A percentile compares a stretch with the other conserved stretches of the same genome.
phyloP scores from a whole-genome alignment of 2,329 filamentous ascomycete species.

The Xylariaceae sp. region DNA sequence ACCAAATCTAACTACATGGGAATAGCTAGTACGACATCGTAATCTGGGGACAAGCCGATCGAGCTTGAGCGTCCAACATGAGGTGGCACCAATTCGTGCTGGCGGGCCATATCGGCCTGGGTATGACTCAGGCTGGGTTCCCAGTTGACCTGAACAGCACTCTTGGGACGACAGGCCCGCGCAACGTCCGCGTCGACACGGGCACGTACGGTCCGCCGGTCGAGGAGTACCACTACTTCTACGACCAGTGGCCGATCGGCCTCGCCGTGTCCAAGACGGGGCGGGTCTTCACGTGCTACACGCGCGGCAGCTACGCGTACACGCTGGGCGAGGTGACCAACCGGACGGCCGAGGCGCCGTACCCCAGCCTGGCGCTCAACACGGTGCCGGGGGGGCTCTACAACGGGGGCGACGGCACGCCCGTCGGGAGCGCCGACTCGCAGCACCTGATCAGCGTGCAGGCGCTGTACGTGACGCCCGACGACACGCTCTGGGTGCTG shows the following conservation, averaged over 20 bases:
- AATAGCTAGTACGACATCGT: background rate
- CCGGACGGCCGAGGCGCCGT: constrained; percentile 37
- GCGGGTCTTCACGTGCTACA: constrained; percentile 37
- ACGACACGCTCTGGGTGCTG: constrained; percentile 37
- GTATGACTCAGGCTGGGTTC: constrained; percentile 3
- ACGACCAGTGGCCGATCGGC: constrained; percentile 38
- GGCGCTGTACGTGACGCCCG: constrained; percentile 35
- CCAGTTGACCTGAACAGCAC: constrained; percentile 7
- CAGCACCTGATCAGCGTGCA: constrained; percentile 35
- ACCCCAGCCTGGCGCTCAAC: constrained; percentile 34
- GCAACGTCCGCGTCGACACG: constrained; percentile 32
- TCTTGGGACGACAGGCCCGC: constrained; percentile 7
- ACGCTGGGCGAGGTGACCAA: constrained; percentile 40
- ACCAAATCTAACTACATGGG: background rate
- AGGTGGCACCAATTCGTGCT: background rate
- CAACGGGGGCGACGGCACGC: constrained; percentile 30
- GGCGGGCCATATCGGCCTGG: constrained; percentile 1
- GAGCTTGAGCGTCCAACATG: constrained; percentile 1
- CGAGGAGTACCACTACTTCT: constrained; percentile 42
- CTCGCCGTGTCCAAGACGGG: constrained; percentile 34
- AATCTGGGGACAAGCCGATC: background rate
- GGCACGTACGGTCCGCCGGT: constrained; percentile 38
- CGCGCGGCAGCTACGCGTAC: constrained; percentile 36
- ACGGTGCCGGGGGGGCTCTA: constrained; percentile 14
- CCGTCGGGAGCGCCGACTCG: constrained; percentile 35